A percentile compares a stretch with the other conserved stretches of the same genome.
Conservation (phyloP, 2,329 filamentous ascomycete genomes). For the Plenodomus biglobosus region DNA sequence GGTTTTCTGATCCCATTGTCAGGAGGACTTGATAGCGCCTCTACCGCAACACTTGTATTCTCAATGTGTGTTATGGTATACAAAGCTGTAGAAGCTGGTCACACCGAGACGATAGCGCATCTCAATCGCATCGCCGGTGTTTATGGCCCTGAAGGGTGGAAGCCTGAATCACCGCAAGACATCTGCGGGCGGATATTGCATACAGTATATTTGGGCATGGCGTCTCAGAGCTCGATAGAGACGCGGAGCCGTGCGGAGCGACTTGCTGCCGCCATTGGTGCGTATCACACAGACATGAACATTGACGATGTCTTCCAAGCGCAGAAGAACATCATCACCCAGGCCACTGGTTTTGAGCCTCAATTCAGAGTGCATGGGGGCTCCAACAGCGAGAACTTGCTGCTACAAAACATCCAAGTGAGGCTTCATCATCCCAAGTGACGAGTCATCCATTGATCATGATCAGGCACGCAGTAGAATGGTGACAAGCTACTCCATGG, state of each 20-base stretch:
- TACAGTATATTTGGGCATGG: slow-evolving; percentile 45
- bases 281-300: slow-evolving; percentile 64
- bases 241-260: slow-evolving; percentile 66
- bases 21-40: slow-evolving; percentile 62
- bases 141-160: slow-evolving; percentile 49
- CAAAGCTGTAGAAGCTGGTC: slow-evolving; percentile 53
- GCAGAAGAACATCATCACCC: slow-evolving; percentile 60
- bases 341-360: slow-evolving; percentile 62
- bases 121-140: slow-evolving; percentile 55
- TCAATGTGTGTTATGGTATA: slow-evolving; percentile 60
- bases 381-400: slow-evolving; percentile 59
- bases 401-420: slow-evolving; percentile 7
- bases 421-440: neutral
- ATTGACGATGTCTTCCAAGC: slow-evolving; percentile 64
- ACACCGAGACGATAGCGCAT: slow-evolving; percentile 47
- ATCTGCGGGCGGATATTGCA: slow-evolving; percentile 62
- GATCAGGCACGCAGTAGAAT: slow-evolving; percentile 52
- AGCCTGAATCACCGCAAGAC: slow-evolving; percentile 61
- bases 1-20: slow-evolving; percentile 61
- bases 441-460: neutral
- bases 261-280: slow-evolving; percentile 64
- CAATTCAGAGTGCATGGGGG: slow-evolving; percentile 68
- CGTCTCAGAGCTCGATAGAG: slow-evolving; percentile 58
- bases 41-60: slow-evolving; percentile 29
- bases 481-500: slow-evolving; percentile 66